phyloP scores from a whole-genome alignment of 805 yeast genomes.

The Ogataea corticis region DNA sequence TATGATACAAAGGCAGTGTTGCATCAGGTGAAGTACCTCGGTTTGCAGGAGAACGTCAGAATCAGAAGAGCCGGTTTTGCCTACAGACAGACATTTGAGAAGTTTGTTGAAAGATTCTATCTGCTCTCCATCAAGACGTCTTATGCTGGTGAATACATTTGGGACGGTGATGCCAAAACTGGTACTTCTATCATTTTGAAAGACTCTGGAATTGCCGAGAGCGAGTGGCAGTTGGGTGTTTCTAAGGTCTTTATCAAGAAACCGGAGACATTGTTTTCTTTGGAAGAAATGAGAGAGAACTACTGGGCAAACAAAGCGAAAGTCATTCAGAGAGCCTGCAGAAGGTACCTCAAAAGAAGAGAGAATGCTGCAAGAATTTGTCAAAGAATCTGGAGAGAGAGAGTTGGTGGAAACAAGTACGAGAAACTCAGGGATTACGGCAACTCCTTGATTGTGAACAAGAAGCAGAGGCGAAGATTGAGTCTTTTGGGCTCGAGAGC shows the following conservation, averaged over 20 bases:
- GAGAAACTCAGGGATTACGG: conserved; percentile 88
- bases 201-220: conserved; percentile 64
- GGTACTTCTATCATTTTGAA: conserved; percentile 53
- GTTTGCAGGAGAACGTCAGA: conserved; percentile 94
- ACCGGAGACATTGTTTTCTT: conserved; percentile 93
- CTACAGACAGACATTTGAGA: conserved; percentile 93
- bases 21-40: conserved; percentile 94
- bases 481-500: conserved; percentile 86
- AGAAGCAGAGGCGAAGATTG: conserved; percentile 88
- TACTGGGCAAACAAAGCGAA: conserved; percentile 99
- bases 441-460: conserved; percentile 61
- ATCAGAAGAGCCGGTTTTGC: conserved; percentile 99
- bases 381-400: conserved; percentile 81
- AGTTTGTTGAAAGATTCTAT: conserved; percentile 92
- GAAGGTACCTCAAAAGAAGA: conserved; percentile 76
- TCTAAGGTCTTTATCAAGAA: conserved; percentile 93
- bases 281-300: conserved; percentile 94
- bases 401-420: conserved; percentile 76
- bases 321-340: conserved; percentile 95
- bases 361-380: conserved; percentile 82
- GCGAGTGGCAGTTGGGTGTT: conserved; percentile 90
- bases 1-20: conserved; percentile 86
- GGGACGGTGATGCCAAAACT: conserved; percentile 54
- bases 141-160: conserved; percentile 76
- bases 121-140: conserved; percentile 85